phyloP scores from a whole-genome alignment of 306 rosid genomes.

The Cajanus cajan region DNA sequence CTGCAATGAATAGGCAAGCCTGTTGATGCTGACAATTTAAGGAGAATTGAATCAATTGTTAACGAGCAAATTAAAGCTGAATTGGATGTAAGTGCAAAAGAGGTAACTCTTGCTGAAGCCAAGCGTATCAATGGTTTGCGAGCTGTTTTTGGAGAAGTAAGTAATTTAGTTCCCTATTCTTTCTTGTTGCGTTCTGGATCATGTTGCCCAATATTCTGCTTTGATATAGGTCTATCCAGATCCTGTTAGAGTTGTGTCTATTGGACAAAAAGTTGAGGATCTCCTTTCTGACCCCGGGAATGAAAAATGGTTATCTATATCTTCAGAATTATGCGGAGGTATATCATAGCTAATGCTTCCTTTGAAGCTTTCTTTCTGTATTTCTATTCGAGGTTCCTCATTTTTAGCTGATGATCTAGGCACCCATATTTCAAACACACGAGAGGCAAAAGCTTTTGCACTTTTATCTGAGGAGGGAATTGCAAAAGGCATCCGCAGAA shows the following conservation, averaged over 20 bases:
- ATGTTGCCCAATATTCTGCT: constrained; percentile 26
- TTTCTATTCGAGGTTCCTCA: constrained; percentile 32
- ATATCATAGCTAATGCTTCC: constrained; percentile 22
- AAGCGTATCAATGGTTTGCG: constrained; percentile 77
- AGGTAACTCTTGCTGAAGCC: constrained; percentile 73
- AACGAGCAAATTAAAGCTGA: constrained; percentile 84
- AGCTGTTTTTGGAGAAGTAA: constrained; percentile 99
- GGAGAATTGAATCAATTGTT: constrained; percentile 80
- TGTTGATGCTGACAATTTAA: constrained; percentile 69
- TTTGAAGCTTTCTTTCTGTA: constrained; percentile 16
- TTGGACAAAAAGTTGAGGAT: constrained; percentile 86
- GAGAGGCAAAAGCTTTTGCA: constrained; percentile 93
- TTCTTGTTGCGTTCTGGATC: constrained; percentile 22
- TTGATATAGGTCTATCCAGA: constrained; percentile 86
- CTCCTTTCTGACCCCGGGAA: constrained; percentile 76
- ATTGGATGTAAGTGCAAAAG: constrained; percentile 75
- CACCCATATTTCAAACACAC: constrained; percentile 87
- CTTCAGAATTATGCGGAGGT: constrained; percentile 96
- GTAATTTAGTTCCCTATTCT: constrained; percentile 26
- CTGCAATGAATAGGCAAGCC: constrained; percentile 78
- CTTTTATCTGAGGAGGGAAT: constrained; percentile 96
- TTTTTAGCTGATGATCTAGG: constrained; percentile 49
- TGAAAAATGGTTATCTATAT: constrained; percentile 70
- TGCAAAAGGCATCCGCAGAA: constrained; percentile 92
- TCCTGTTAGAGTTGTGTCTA: constrained; percentile 88